These are phyloP conservation scores for Cryptosporidium muris DNA, from an alignment of 169 alveolate genomes.

Conservation along the genomic window DNA sequence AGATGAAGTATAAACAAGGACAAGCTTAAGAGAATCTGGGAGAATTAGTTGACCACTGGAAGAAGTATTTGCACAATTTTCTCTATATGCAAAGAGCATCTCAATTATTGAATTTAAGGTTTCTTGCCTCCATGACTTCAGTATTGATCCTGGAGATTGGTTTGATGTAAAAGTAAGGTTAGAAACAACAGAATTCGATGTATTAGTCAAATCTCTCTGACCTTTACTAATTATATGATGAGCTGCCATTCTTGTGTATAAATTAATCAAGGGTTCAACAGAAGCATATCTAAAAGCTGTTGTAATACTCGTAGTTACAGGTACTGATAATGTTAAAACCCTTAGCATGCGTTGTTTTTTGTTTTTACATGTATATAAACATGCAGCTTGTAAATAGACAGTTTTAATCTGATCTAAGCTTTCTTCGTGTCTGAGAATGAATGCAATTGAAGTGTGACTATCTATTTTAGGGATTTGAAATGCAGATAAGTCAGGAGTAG, in stretches of 20 bases:
- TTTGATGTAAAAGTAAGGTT: conserved; percentile 46
- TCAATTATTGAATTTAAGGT: conserved; percentile 58
- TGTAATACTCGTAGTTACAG: conserved; percentile 49
- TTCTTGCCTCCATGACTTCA: conserved; percentile 55
- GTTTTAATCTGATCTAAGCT: conserved; percentile 74
- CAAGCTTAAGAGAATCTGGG: conserved; percentile 55
- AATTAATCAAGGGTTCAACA: conserved; percentile 44
- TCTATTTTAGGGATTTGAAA: conserved; percentile 76
- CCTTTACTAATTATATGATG: conserved; percentile 65
- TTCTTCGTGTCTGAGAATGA: conserved; percentile 72
- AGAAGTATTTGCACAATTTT: conserved; percentile 66
- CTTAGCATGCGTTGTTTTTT: conserved; percentile 41
- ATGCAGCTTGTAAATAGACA: conserved; percentile 77
- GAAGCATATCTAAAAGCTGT: conserved; percentile 71
- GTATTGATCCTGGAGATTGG: conserved; percentile 11
- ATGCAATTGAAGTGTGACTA: conserved; percentile 72
- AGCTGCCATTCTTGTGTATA: conserved; percentile 70
- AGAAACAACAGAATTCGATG: conserved; percentile 21
- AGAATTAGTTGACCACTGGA: conserved; percentile 61
- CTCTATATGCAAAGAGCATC: conserved; percentile 59
- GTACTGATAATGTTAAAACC: conserved; percentile 55
- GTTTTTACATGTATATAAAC: conserved; percentile 70
- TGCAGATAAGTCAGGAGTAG: conserved; percentile 73
- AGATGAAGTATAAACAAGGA: conserved; percentile 41
- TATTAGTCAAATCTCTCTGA: conserved; percentile 25